phyloP scores from a whole-genome alignment of 1,284 basidiomycete genomes.

The Ceratobasidium sp. region DNA sequence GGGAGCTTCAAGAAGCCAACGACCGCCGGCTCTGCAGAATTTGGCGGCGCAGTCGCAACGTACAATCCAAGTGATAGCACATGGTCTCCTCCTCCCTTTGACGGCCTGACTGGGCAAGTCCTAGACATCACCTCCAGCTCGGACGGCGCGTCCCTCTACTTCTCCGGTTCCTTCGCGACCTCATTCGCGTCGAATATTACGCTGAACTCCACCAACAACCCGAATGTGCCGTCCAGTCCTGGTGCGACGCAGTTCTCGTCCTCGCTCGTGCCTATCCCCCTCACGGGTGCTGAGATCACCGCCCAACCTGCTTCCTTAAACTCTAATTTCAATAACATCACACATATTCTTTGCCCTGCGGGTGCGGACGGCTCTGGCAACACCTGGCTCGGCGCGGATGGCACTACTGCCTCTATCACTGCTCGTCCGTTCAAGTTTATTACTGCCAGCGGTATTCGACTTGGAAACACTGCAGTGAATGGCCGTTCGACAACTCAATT shows the following conservation, averaged over 20 bases:
- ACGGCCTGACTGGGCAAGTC: slow-evolving; percentile 85
- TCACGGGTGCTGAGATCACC: slow-evolving; percentile 73
- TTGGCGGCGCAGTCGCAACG: slow-evolving; percentile 76
- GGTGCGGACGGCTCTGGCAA: slow-evolving; percentile 83
- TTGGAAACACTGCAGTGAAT: slow-evolving; percentile 90
- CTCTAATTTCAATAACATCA: slow-evolving; percentile 75
- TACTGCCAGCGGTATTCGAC: slow-evolving; percentile 81
- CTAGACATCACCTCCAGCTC: slow-evolving; percentile 81
- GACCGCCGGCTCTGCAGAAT: slow-evolving; percentile 59
- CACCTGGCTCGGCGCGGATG: slow-evolving; percentile 87
- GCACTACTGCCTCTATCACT: slow-evolving; percentile 77
- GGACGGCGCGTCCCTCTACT: slow-evolving; percentile 82
- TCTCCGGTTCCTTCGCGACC: slow-evolving; percentile 89
- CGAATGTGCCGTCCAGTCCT: slow-evolving; percentile 79
- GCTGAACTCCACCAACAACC: slow-evolving; percentile 76
- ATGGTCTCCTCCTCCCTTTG: slow-evolving; percentile 86
- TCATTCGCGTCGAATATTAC: slow-evolving; percentile 74
- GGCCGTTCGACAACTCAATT: slow-evolving; percentile 88
- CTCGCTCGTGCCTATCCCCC: slow-evolving; percentile 88
- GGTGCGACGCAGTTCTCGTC: slow-evolving; percentile 89
- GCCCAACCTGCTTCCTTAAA: slow-evolving; percentile 79
- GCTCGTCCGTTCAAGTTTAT: slow-evolving; percentile 80
- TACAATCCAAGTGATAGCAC: slow-evolving; percentile 76
- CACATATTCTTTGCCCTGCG: slow-evolving; percentile 86
- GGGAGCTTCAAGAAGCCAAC: slow-evolving; percentile 74